A percentile compares a stretch with the other conserved stretches of the same genome.
phyloP scores from a whole-genome alignment of 495 filamentous ascomycete species.

The Aspergillus coremiiformis region DNA sequence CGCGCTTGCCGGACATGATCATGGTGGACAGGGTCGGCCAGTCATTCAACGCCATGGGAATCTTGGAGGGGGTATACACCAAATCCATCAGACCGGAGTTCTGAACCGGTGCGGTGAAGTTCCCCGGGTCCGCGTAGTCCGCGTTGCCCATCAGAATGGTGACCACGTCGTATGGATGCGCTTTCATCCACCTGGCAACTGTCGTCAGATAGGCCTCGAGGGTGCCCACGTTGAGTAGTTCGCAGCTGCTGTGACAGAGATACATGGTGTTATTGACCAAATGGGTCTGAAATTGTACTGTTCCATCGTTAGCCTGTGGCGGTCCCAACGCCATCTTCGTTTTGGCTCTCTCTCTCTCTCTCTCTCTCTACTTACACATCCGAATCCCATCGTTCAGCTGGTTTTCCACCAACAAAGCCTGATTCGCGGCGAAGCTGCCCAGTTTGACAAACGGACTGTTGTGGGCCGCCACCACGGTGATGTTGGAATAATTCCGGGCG shows the following conservation, averaged over 20 bases:
- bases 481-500: conserved; percentile 72
- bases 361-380: conserved; percentile 48
- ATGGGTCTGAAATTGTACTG: conserved; percentile 81
- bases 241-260: conserved; percentile 71
- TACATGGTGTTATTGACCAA: conserved; percentile 52
- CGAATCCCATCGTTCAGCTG: conserved; percentile 86
- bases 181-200: conserved; percentile 64
- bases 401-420: conserved; percentile 55
- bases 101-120: conserved; percentile 55
- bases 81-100: conserved; percentile 60
- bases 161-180: conserved; percentile 83
- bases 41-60: conserved; percentile 62
- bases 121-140: conserved; percentile 54
- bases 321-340: background rate
- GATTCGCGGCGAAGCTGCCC: conserved; percentile 72
- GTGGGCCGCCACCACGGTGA: conserved; percentile 79
- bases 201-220: conserved; percentile 63
- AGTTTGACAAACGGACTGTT: conserved; percentile 73
- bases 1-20: conserved; percentile 59
- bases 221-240: conserved; percentile 70
- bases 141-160: conserved; percentile 83
- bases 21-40: conserved; percentile 82
- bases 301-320: conserved; percentile 1
- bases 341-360: background rate
- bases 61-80: conserved; percentile 61